Conservation (phyloP, 2,329 filamentous ascomycete genomes). For the Colletotrichum sp. region DNA sequence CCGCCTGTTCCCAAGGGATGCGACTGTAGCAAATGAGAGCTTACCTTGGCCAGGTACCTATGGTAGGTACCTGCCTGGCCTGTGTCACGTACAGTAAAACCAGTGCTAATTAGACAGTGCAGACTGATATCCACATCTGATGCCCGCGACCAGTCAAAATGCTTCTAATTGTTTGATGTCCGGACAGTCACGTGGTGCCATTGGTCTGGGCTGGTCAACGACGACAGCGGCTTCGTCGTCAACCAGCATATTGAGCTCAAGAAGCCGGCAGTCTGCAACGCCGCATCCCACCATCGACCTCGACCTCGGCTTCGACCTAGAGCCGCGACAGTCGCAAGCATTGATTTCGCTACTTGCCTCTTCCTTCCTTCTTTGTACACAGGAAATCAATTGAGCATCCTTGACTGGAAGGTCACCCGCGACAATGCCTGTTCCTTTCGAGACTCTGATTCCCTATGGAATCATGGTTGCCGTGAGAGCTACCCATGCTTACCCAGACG, state of each 20-base stretch:
- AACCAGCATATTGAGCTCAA: not conserved
- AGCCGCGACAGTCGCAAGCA: not conserved
- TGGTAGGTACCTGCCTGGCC: not conserved
- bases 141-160: not conserved
- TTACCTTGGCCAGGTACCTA: not conserved
- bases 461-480: slow-evolving; percentile 63
- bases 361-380: not conserved
- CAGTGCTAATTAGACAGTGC: not conserved
- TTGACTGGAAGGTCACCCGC: slow-evolving; percentile 20
- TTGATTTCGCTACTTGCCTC: not conserved
- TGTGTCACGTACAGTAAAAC: not conserved
- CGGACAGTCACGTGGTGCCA: not conserved
- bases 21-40: not conserved
- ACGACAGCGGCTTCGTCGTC: not conserved
- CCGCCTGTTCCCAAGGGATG: slow-evolving; percentile 1
- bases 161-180: not conserved
- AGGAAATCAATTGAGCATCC: slow-evolving; percentile 18
- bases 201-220: not conserved
- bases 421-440: slow-evolving; percentile 68
- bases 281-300: not conserved
- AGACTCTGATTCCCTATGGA: slow-evolving; percentile 67
- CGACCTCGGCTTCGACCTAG: not conserved
- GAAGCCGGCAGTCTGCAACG: not conserved
- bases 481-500: slow-evolving; percentile 27
- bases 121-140: not conserved